phyloP scores from a whole-genome alignment of 345 rosid genomes.

The Laguncularia racemosa region DNA sequence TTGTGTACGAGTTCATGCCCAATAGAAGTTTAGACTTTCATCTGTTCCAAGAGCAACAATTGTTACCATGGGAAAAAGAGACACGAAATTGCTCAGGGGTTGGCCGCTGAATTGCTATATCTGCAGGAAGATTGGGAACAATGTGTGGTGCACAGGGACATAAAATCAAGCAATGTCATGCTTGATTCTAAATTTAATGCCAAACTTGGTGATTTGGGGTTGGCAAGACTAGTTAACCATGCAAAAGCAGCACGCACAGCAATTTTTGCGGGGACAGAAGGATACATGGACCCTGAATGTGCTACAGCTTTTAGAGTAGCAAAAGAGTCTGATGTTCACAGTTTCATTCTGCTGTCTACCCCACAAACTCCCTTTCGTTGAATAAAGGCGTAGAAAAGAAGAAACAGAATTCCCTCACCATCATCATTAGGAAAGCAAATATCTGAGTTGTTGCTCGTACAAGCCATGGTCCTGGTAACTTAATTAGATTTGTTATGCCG shows the following conservation, averaged over 20 bases:
- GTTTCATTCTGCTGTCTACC: conserved; percentile 8
- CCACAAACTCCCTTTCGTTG: too few species aligned
- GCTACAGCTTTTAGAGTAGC: conserved; percentile 22
- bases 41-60: too few species aligned
- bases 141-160: conserved; percentile 30
- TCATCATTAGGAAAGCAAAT: too few species aligned
- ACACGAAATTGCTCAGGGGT: too few species aligned
- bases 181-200: conserved; percentile 29
- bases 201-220: conserved; percentile 35
- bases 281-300: conserved; percentile 37
- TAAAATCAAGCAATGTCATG: conserved; percentile 33
- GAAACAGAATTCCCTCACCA: too few species aligned
- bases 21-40: too few species aligned
- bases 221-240: conserved; percentile 36
- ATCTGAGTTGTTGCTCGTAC: too few species aligned
- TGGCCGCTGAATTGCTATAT: conserved; percentile 28
- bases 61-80: too few species aligned
- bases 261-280: conserved; percentile 21
- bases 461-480: too few species aligned
- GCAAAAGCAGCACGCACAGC: conserved; percentile 3
- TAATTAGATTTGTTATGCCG: too few species aligned
- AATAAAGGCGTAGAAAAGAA: too few species aligned
- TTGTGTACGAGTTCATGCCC: too few species aligned
- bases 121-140: conserved; percentile 36
- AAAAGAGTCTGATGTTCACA: conserved; percentile 30